phyloP scores from a whole-genome alignment of 371 early-diverging fungal genomes.

The Apophysomyces ossiformis region DNA sequence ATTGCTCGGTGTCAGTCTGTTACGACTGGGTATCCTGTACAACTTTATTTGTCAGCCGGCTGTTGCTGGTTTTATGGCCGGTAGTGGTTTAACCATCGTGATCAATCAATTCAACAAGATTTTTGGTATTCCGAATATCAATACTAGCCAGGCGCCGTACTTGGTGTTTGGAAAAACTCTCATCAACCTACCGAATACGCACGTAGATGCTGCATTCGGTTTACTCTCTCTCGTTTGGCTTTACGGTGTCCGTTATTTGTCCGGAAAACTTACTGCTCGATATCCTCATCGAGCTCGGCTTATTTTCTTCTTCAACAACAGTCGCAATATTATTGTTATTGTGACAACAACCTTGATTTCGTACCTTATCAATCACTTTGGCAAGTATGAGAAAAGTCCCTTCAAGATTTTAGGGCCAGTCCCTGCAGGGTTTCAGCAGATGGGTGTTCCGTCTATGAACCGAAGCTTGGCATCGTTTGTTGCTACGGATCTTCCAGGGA shows the following conservation, averaged over 20 bases:
- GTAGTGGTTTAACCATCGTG: constrained; percentile 78
- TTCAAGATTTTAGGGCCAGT: constrained; percentile 70
- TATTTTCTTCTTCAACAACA: constrained; percentile 59
- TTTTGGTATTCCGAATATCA: constrained; percentile 71
- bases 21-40: constrained; percentile 80
- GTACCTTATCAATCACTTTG: constrained; percentile 62
- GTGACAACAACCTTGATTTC: constrained; percentile 78
- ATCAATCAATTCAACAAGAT: constrained; percentile 78
- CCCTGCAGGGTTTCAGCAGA: constrained; percentile 72
- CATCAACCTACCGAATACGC: constrained; percentile 43
- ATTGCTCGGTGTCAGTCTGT: constrained; percentile 66
- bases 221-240: constrained; percentile 59
- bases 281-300: constrained; percentile 40
- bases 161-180: constrained; percentile 63
- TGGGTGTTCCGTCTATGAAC: constrained; percentile 56
- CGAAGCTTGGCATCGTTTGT: constrained; percentile 49
- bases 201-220: constrained; percentile 67
- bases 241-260: constrained; percentile 38
- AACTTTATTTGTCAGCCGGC: constrained; percentile 84
- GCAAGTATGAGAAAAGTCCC: constrained; percentile 35
- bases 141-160: constrained; percentile 64
- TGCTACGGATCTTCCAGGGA: constrained; percentile 59
- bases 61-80: constrained; percentile 77
- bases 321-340: constrained; percentile 75
- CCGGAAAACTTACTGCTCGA: constrained; percentile 37